phyloP scores from a whole-genome alignment of 345 rosid genomes.

The Eucalyptus marginata region DNA sequence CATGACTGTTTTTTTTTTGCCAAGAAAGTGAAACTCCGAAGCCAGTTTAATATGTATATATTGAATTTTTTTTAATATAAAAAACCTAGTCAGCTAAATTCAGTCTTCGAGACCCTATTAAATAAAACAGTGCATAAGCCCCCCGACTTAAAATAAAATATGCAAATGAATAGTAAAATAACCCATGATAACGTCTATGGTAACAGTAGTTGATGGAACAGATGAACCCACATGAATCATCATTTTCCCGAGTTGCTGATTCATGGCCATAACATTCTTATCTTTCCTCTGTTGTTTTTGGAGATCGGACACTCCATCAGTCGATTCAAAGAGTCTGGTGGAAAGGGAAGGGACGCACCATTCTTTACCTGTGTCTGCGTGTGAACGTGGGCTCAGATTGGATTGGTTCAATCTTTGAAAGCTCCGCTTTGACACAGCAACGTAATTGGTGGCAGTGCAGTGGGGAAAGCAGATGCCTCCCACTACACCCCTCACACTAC shows the following conservation, averaged over 20 bases:
- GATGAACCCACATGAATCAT: not conserved
- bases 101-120: too few species aligned
- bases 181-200: not conserved
- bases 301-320: not conserved
- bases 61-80: not conserved
- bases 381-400: not conserved
- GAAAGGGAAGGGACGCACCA: not conserved
- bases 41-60: not conserved
- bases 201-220: not conserved
- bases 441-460: not conserved
- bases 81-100: not conserved
- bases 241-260: not conserved
- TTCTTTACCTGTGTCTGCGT: not conserved
- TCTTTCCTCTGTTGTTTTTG: not conserved
- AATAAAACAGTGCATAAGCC: too few species aligned
- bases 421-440: not conserved
- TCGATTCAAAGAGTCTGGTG: not conserved
- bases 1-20: fast-evolving
- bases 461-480: not conserved
- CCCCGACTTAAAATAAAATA: too few species aligned
- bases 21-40: too few species aligned
- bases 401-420: not conserved
- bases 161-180: too few species aligned
- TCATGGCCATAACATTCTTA: not conserved
- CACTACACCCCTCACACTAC: not conserved